phyloP scores from a whole-genome alignment of 2,329 filamentous ascomycete species.

The Cladophialophora psammophila region DNA sequence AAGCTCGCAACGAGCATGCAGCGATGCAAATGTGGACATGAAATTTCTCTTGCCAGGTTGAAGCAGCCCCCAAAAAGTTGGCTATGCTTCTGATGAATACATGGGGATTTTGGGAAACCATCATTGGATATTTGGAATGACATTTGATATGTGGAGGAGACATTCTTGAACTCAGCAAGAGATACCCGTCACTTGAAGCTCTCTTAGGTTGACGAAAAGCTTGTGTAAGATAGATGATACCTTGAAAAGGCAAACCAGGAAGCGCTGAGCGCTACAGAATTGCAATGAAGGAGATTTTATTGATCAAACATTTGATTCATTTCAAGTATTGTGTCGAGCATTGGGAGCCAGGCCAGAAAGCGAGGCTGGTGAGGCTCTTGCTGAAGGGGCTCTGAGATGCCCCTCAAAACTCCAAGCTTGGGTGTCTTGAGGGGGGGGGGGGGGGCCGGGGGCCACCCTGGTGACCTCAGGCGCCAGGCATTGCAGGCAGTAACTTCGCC shows the following conservation, averaged over 20 bases:
- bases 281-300: slow-evolving; percentile 18
- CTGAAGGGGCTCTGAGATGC: not conserved
- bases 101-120: not conserved
- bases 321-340: not conserved
- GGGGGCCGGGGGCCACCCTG: not conserved
- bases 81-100: slow-evolving; percentile 6
- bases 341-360: not conserved
- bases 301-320: not conserved
- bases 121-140: not conserved
- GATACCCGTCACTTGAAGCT: slow-evolving; percentile 26
- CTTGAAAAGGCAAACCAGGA: slow-evolving; percentile 17
- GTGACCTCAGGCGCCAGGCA: not conserved
- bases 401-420: not conserved
- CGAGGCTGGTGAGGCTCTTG: not conserved
- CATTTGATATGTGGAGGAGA: slow-evolving; percentile 6
- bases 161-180: slow-evolving; percentile 11
- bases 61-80: slow-evolving; percentile 7
- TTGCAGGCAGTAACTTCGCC: not conserved
- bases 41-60: slow-evolving; percentile 16
- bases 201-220: slow-evolving; percentile 32
- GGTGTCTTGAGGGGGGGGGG: not conserved
- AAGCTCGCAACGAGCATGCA: slow-evolving; percentile 13
- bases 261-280: slow-evolving; percentile 36
- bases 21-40: slow-evolving; percentile 23
- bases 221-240: slow-evolving; percentile 33